phyloP scores from a whole-genome alignment of 192 early-diverging fungal species.

The Coemansia sp. region DNA sequence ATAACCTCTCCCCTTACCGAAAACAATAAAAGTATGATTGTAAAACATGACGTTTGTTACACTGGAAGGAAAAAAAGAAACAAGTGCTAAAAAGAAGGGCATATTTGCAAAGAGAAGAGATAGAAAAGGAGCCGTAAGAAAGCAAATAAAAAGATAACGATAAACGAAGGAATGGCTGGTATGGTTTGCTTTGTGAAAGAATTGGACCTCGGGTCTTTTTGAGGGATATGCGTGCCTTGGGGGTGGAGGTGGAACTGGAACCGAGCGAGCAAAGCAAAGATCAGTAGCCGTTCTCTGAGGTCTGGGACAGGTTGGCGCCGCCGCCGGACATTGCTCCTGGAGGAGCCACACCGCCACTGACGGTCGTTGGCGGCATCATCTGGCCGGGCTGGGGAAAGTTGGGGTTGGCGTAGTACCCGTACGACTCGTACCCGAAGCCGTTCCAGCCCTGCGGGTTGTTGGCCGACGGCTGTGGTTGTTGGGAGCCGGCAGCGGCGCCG shows the following conservation, averaged over 20 bases:
- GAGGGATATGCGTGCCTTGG: neutral
- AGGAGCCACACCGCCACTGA: conserved; percentile 4
- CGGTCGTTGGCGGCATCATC: conserved; percentile 36
- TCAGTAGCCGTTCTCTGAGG: conserved; percentile 39
- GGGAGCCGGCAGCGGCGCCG: conserved; percentile 9
- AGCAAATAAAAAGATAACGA: neutral
- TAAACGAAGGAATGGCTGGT: conserved; percentile 2
- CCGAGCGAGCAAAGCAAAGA: neutral
- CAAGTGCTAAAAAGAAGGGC: conserved; percentile 45
- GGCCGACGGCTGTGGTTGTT: conserved; percentile 22
- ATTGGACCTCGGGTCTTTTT: neutral
- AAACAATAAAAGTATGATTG: neutral
- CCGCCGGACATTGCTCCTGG: conserved; percentile 15
- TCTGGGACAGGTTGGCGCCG: conserved; percentile 9
- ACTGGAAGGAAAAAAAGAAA: conserved; percentile 5
- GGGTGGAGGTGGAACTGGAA: neutral
- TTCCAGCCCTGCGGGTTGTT: conserved; percentile 43
- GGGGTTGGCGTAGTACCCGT: conserved; percentile 49
- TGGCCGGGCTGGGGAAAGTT: conserved; percentile 50
- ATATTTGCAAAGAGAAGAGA: neutral
- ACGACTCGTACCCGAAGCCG: conserved; percentile 47
- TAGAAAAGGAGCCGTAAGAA: neutral
- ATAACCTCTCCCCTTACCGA: too few relatives aligned
- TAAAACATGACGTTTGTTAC: neutral
- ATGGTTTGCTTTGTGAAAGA: neutral